These are phyloP conservation scores for Rhodotorula sp. DNA, from an alignment of 1,284 basidiomycete genomes.

Conservation along the genomic window DNA sequence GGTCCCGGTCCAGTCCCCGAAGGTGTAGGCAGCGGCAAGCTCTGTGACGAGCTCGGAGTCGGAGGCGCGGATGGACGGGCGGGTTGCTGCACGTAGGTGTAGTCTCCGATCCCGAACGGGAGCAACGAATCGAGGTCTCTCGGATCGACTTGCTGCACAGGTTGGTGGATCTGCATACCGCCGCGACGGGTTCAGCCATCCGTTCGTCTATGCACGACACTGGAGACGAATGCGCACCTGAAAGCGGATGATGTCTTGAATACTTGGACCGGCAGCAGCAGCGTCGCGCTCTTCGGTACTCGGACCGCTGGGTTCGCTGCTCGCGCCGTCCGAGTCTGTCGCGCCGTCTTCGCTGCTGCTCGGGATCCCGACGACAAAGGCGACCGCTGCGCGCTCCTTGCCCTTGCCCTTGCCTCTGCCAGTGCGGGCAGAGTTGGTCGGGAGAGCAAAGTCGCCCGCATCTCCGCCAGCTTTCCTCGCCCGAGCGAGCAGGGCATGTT, in stretches of 20 bases:
- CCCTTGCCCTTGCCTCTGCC: neutral
- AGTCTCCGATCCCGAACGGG: conserved; percentile 51
- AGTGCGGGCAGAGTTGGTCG: neutral
- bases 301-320: neutral
- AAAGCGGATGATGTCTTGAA: conserved; percentile 25
- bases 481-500: neutral
- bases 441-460: neutral
- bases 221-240: conserved; percentile 18
- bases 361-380: conserved; percentile 28
- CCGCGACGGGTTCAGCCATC: neutral
- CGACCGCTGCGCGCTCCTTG: conserved; percentile 21
- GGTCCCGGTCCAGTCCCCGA: neutral
- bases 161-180: conserved; percentile 24
- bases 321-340: neutral
- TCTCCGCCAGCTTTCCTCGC: neutral
- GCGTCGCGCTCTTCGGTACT: neutral
- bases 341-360: conserved; percentile 26
- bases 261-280: neutral
- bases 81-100: conserved; percentile 46
- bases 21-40: neutral
- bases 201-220: neutral
- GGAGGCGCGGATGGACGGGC: neutral
- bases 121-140: conserved; percentile 45
- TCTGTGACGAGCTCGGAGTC: neutral
- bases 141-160: conserved; percentile 18